Base-by-base conservation (phyloP, 1,139 yeast genomes). In the Kluyveromyces marxianus region DNA sequence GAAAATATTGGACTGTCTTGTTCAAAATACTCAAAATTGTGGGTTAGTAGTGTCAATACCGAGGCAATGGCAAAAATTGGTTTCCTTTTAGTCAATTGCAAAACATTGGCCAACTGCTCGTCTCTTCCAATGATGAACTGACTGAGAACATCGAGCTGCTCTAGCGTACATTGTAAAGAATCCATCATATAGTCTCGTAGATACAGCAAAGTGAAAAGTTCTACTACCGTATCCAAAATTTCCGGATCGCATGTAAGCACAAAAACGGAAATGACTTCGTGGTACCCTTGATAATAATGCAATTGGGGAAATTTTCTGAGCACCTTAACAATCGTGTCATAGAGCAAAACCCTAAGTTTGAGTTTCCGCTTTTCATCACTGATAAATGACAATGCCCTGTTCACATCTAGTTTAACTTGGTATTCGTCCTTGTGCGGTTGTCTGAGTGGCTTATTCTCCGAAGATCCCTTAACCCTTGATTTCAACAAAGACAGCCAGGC, bases 261-360 rank as follows among this genome's bases (percentile, higher is more conserved):
- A n/a, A 86, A 68, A 7, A 85, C 73, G 43, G 86, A 76, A 2
- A 89, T 90, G 34, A 90, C 70, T 59, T 92, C 97, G 65, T 92
- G 97, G 60, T 76, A 88, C 0, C 98, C 98, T 65, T 92, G 98
- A 61, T 88, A 92, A 63, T 92, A 92, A 49, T 77, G 70, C 39
- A 90, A 68, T 7, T 65, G 57, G 0, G 90, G 90, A 55, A 83
- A 71, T 31, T 71, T 72, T 31, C 88, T 65, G 26, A 92, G 68
- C 2, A 88, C 69, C 27, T 71, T 69, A 8, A 75, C 65, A 6
- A 89, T 76, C 30, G 85, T 56, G 10, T 65, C 65, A 7, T 66
- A 65, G 35, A 87, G 67, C 26, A 73, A 58, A 4, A 60, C 61
- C 53, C 77, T 74, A 48, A 72, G 54, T 3, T 39, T 48, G 3